These are phyloP conservation scores for Cladosporium velox DNA, from an alignment of 2,329 filamentous ascomycete genomes.

Conservation along the genomic window DNA sequence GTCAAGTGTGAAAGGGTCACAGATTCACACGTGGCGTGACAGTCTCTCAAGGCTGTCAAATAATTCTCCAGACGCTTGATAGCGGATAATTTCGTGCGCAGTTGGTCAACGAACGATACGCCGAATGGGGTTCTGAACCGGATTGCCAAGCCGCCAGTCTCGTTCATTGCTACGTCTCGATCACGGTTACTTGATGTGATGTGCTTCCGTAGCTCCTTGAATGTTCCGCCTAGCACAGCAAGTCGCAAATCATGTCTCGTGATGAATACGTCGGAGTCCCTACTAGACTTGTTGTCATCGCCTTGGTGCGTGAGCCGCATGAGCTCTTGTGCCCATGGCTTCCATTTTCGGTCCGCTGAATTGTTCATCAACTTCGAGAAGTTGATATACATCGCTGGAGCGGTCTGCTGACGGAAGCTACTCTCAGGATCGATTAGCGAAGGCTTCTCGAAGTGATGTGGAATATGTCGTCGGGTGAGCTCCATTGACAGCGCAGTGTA, in stretches of 20 bases:
- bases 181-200: conserved; percentile 45
- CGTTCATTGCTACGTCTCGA: conserved; percentile 63
- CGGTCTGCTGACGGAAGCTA: conserved; percentile 16
- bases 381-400: conserved; percentile 24
- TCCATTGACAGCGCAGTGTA: conserved; percentile 32
- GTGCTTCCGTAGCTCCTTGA: conserved; percentile 42
- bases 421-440: conserved; percentile 19
- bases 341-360: conserved; percentile 23
- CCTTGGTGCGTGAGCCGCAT: conserved; percentile 31
- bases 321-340: conserved; percentile 29
- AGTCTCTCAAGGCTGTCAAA: conserved; percentile 63
- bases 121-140: conserved; percentile 62
- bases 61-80: conserved; percentile 72
- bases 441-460: conserved; percentile 27
- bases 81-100: conserved; percentile 63
- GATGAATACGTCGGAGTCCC: conserved; percentile 9
- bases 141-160: conserved; percentile 64
- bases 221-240: conserved; percentile 36
- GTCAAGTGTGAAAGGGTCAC: conserved; percentile 64
- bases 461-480: conserved; percentile 28
- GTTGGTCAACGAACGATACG: conserved; percentile 58
- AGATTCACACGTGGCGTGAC: conserved; percentile 59
- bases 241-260: conserved; percentile 46
- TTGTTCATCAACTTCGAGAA: conserved; percentile 26
- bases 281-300: conserved; percentile 7